Base-by-base conservation (phyloP, 345 rosid species). In the Syzygium oleosum region DNA sequence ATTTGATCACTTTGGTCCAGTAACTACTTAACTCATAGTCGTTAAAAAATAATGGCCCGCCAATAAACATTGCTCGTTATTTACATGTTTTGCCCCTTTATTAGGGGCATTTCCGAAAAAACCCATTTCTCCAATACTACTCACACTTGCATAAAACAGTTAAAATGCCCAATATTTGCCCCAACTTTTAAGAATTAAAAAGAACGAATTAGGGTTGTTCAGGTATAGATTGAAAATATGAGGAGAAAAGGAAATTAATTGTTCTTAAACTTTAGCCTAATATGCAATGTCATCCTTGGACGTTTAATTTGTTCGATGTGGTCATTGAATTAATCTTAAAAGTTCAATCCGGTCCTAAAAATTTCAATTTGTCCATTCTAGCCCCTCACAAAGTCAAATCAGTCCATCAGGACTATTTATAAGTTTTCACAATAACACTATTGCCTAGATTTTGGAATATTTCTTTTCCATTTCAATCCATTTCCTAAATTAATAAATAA, bases 251-350 rank as follows among this genome's bases (percentile, higher is more conserved):
- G 4, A 61, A 61, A n/a, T n/a, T 13, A 61, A 13, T 61, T 12
- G 4, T n/a, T 4, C 2, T 63, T 14, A 29, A 63, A 13, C 16
- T n/a, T n/a, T 63, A 8, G 1, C 0, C 5, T 2, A 14, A 63
- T 63, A 25, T 0, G 38, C 1, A 63, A n/a, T 63, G 19, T 63
- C 0, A 63, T 63, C 21, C n/a, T 63, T 63, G 5, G 10, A 63
- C 1, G 0, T 63, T 63, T 63, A 29, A 2, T 63, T 63, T 15
- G 8, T 63, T 15, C 16, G 15, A 63, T 63, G 2, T 31, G 10
- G 3, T 3, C 1, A 1, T 0, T 1, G 5, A 29, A 63, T 16
- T 14, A 63, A 29, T 63, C 15, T n/a, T 6, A n/a, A 63, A 63
- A 13, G 10, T 63, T 63, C 5, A 1, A 63, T 63, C 1, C n/a